Evolutionary conservation across 1,284 basidiomycete species (phyloP).

Genomic region (Xanthoconium separans): DNA sequence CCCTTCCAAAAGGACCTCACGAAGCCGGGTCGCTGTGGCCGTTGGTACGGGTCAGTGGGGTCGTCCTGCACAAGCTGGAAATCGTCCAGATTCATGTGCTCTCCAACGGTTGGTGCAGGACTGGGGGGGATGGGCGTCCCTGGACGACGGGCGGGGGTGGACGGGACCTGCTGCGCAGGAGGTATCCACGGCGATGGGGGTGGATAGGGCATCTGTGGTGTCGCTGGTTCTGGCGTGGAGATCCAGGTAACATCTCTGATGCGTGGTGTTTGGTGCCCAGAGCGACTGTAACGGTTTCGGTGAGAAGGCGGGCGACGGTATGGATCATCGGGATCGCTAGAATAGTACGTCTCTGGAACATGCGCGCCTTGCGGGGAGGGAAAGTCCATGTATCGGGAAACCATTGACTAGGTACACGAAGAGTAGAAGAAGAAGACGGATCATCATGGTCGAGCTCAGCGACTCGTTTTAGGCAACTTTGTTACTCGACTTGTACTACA

Average conservation of each 20-base stretch:
- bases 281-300: conserved; percentile 24
- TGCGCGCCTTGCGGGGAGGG: conserved; percentile 27
- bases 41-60: conserved; percentile 6
- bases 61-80: background rate
- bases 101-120: conserved; percentile 26
- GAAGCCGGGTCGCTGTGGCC: conserved; percentile 10
- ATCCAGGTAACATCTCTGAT: conserved; percentile 26
- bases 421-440: background rate
- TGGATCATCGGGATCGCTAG: conserved; percentile 8
- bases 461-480: too few relatives aligned
- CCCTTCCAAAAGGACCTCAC: conserved; percentile 24
- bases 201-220: conserved; percentile 6
- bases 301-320: conserved; percentile 12
- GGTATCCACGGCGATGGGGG: conserved; percentile 3
- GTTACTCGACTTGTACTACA: too few relatives aligned
- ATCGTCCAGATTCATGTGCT: conserved; percentile 28
- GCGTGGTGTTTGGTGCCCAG: conserved; percentile 20
- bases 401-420: conserved; percentile 1
- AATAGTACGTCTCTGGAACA: conserved; percentile 19
- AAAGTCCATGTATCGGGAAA: conserved; percentile 11
- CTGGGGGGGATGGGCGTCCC: conserved; percentile 12
- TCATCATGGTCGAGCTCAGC: background rate
- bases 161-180: background rate
- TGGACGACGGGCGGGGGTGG: conserved; percentile 11
- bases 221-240: conserved; percentile 14